phyloP scores from a whole-genome alignment of 2,329 filamentous ascomycete genomes.

The Rhexocercosporidium sp. region DNA sequence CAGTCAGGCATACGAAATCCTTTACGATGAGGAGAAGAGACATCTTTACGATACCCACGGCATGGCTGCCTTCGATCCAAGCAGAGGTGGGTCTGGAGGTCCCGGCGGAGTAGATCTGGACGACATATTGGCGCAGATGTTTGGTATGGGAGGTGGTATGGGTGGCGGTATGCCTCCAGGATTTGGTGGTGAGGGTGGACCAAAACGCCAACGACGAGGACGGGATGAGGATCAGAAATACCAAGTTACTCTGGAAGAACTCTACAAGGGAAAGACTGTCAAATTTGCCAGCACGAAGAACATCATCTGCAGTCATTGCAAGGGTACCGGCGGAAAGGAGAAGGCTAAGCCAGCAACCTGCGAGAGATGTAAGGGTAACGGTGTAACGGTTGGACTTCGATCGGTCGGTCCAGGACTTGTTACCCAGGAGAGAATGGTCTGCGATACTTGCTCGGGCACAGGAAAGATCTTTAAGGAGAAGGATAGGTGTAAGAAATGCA shows the following conservation, averaged over 20 bases:
- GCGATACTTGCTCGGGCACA: constrained; percentile 83
- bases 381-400: constrained; percentile 76
- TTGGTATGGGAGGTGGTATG: constrained; percentile 66
- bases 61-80: constrained; percentile 91
- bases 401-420: constrained; percentile 88
- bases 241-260: constrained; percentile 87
- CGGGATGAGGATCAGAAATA: constrained; percentile 89
- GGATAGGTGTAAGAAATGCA: constrained; percentile 99
- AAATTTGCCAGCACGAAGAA: constrained; percentile 97
- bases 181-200: constrained; percentile 48
- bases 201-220: constrained; percentile 70
- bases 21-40: constrained; percentile 93
- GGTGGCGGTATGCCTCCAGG: constrained; percentile 48
- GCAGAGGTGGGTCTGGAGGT: constrained; percentile 65
- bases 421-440: constrained; percentile 78
- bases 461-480: constrained; percentile 92
- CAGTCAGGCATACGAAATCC: constrained; percentile 96
- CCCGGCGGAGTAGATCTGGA: constrained; percentile 80
- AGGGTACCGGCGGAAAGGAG: constrained; percentile 88
- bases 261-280: constrained; percentile 98
- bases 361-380: constrained; percentile 82
- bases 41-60: constrained; percentile 91
- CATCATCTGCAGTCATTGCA: constrained; percentile 84
- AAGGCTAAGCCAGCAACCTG: constrained; percentile 86
- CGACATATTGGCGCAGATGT: constrained; percentile 94